Base-by-base conservation (phyloP, 1,284 basidiomycete genomes). In the Papiliotrema terrestris region DNA sequence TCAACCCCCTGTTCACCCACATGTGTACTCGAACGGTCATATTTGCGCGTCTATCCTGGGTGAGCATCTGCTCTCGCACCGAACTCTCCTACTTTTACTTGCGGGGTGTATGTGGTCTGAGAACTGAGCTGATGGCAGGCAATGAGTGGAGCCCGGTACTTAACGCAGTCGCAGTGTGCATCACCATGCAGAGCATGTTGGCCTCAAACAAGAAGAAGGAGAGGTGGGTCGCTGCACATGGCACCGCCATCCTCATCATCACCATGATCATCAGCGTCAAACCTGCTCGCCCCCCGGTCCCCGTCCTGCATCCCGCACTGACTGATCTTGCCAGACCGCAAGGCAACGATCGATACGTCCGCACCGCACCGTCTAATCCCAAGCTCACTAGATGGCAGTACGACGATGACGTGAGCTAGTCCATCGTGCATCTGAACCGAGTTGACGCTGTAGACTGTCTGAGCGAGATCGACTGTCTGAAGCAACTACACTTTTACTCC, bases 181-280 rank as follows among this genome's bases (percentile, higher is more conserved):
- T 79, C 20, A 78, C 77, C 1, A 73, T 79, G 67, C 78, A 79
- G 57, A 72, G 67, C 9, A 79, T 79, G 77, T 62, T 79, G 4
- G 77, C 78, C 3, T 74, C 72, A 1, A 73, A 71, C 57, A 75
- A 71, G 63, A 75, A 73, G 62, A 72, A 70, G 51, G 67, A 68
- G 49, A 57, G 66, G 75, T 75, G 39, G 56, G 23, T 5, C 25
- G 51, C 26, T 35, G n/a, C n/a, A n/a, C n/a, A n/a, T n/a, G n/a
- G n/a, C 23, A 26, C 44, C 37, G 22, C 22, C 8, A 41, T 41
- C 6, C 15, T 11, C 5, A 32, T 32, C 29, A 11, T 11, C 29
- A 32, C 29, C 29, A 32, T 32, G 29, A n/a, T n/a, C n/a, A n/a
- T n/a, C n/a, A n/a, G n/a, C n/a, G n/a, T n/a, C n/a, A n/a, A n/a